A percentile compares a stretch with the other conserved stretches of the same genome.
phyloP scores from a whole-genome alignment of 768 basidiomycete species.

The Cyathus striatus region DNA sequence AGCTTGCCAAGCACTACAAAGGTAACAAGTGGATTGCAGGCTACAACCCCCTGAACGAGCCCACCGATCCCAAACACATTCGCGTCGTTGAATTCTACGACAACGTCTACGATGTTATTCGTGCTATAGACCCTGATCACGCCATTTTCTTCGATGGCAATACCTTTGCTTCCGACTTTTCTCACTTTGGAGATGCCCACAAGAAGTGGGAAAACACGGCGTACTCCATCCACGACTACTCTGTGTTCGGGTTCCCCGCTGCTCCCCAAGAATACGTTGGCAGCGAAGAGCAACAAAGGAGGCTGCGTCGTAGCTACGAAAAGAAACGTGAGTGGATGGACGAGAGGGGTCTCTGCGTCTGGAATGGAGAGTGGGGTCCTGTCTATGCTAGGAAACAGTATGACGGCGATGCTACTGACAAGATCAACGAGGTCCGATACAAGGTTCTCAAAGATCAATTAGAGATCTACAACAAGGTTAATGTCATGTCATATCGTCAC shows the following conservation, averaged over 20 bases:
- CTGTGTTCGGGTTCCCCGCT: slow-evolving; percentile 66
- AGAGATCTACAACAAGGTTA: slow-evolving; percentile 62
- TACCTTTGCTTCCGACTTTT: slow-evolving; percentile 79
- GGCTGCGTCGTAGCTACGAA: slow-evolving; percentile 56
- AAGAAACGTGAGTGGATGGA: slow-evolving; percentile 80
- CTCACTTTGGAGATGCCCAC: slow-evolving; percentile 61
- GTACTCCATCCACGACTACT: slow-evolving; percentile 79
- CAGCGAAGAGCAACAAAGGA: slow-evolving; percentile 43
- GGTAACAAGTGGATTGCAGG: slow-evolving; percentile 81
- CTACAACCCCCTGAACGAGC: slow-evolving; percentile 84
- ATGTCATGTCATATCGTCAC: too few species aligned
- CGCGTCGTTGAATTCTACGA: slow-evolving; percentile 66
- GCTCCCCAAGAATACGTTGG: slow-evolving; percentile 50
- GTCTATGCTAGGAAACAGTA: slow-evolving; percentile 67
- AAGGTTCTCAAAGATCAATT: slow-evolving; percentile 71
- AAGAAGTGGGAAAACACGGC: slow-evolving; percentile 65
- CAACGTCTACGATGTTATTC: slow-evolving; percentile 64
- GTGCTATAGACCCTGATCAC: slow-evolving; percentile 64
- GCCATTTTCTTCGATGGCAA: slow-evolving; percentile 80
- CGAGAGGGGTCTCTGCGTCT: slow-evolving; percentile 55
- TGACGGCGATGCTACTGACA: slow-evolving; percentile 54
- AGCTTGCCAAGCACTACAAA: slow-evolving; percentile 72
- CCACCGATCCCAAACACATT: slow-evolving; percentile 64
- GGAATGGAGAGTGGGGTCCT: slow-evolving; percentile 85
- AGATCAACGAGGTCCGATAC: slow-evolving; percentile 62